Base-by-base conservation (phyloP, 2,329 filamentous ascomycete species). In the Neonectria punicea region DNA sequence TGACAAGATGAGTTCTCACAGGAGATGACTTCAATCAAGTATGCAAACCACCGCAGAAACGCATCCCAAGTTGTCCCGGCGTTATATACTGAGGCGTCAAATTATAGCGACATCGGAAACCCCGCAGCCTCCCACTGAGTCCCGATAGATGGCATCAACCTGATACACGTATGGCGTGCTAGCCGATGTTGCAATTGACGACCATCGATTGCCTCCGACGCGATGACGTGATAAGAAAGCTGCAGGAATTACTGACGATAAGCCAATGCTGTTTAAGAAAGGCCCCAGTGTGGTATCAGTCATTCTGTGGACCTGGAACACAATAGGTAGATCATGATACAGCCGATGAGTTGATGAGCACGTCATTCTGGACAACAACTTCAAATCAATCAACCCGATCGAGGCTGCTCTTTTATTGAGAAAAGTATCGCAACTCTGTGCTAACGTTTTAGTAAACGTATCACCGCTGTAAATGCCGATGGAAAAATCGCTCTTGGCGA, bases 401-500 rank as follows among this genome's bases (percentile, higher is more conserved):
- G 8, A 16, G 7, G 14, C 2, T 2, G 13, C 1, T 1, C 36
- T n/a, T n/a, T 39, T 4, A 13, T 16, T n/a, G 6, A 16, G 6
- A 7, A 5, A 39, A 39, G 14, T 1, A 39, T 39, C 11, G 3
- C 34, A 39, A 36, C 22, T 22, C 22, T 22, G 22, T 22, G 2
- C 22, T 22, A 22, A 22, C 22, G 22, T 22, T 22, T 4, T 22
- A 22, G 3, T 22, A 22, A 39, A n/a, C 39, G 3, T 11, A 18
- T 43, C n/a, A 10, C n/a, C n/a, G 18, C 34, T 67, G 59, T 3
- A 73, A 39, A 56, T 73, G 55, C 2, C 69, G 61, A 11, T 57
- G 53, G 14, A 73, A 67, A 47, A 73, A 73, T 5, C 56, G 61
- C 4, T 50, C 57, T 20, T 73, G 70, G 5, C 70, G 70, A 58